Evolutionary conservation across 768 basidiomycete species (phyloP).

Genomic region (Hebeloma cylindrosporum): DNA sequence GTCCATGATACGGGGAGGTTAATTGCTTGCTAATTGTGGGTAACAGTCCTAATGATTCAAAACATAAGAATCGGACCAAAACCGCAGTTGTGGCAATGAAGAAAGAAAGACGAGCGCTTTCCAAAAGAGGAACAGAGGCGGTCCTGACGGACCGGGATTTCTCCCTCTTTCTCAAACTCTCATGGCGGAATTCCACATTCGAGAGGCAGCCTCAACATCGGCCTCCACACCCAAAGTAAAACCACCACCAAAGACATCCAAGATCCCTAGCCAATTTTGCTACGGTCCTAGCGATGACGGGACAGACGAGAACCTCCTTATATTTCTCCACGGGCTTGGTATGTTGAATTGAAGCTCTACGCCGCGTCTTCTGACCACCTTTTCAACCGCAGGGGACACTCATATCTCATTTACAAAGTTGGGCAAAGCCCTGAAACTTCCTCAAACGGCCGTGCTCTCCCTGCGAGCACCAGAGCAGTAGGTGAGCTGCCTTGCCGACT

Average conservation of each 20-base stretch:
- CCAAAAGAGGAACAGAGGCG: too few species aligned
- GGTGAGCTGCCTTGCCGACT: conserved; percentile 20
- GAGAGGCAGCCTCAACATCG: conserved; percentile 22
- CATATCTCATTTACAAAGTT: conserved; percentile 75
- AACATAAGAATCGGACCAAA: too few species aligned
- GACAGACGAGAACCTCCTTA: conserved; percentile 80
- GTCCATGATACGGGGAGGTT: too few species aligned
- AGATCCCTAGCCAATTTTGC: conserved; percentile 55
- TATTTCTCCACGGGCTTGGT: conserved; percentile 89
- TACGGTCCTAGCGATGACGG: conserved; percentile 81
- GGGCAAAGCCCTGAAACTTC: conserved; percentile 73
- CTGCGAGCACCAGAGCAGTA: conserved; percentile 78
- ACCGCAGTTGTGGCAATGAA: too few species aligned
- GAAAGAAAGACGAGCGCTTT: too few species aligned
- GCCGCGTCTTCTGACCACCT: conserved; percentile 15
- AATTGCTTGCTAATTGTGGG: too few species aligned
- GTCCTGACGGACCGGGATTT: too few species aligned
- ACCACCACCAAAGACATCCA: conserved; percentile 43
- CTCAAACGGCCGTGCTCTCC: conserved; percentile 85
- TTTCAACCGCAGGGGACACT: conserved; percentile 64
- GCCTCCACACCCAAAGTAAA: conserved; percentile 41
- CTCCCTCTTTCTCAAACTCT: neutral
- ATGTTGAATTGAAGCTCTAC: too few species aligned
- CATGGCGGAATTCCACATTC: conserved; percentile 36
- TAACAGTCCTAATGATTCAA: too few species aligned